These are phyloP conservation scores for Nemania serpens DNA, from an alignment of 2,329 filamentous ascomycete species.

Conservation along the genomic window DNA sequence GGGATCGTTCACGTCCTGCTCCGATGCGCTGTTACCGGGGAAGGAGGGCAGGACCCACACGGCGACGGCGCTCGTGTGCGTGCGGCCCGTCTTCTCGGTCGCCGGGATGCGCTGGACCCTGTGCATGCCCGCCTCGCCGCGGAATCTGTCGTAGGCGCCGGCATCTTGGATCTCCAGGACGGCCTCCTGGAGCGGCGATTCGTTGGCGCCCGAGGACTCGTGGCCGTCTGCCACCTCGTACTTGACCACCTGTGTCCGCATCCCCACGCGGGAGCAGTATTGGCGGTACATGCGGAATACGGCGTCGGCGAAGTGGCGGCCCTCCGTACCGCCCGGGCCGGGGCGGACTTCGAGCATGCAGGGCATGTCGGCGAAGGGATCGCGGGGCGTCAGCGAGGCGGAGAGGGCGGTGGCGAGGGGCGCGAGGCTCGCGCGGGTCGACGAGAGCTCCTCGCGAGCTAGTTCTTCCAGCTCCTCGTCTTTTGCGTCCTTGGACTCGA, in stretches of 20 bases:
- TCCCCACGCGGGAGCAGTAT: slow-evolving; percentile 72
- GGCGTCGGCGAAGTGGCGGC: slow-evolving; percentile 85
- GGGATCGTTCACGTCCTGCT: slow-evolving; percentile 75
- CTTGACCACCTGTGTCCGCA: slow-evolving; percentile 73
- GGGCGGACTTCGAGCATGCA: slow-evolving; percentile 92
- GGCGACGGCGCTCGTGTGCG: slow-evolving; percentile 89
- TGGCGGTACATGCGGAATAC: slow-evolving; percentile 87
- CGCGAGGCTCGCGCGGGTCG: slow-evolving; percentile 65
- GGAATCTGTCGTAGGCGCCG: slow-evolving; percentile 80
- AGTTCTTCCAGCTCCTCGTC: slow-evolving; percentile 73
- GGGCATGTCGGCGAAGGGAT: slow-evolving; percentile 87
- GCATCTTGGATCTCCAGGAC: slow-evolving; percentile 79
- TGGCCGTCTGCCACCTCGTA: slow-evolving; percentile 74
- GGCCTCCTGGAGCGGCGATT: slow-evolving; percentile 79
- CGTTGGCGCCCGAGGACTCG: slow-evolving; percentile 58
- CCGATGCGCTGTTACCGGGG: slow-evolving; percentile 56
- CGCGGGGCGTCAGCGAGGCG: slow-evolving; percentile 78
- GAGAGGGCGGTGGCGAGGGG: slow-evolving; percentile 71
- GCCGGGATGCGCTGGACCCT: slow-evolving; percentile 91
- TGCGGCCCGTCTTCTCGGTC: slow-evolving; percentile 88
- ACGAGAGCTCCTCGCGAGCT: slow-evolving; percentile 78
- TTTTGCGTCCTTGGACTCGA: slow-evolving; percentile 53
- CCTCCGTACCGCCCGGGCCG: slow-evolving; percentile 89
- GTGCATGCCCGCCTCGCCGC: slow-evolving; percentile 92
- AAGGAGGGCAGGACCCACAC: slow-evolving; percentile 92